Base-by-base conservation (phyloP, 2,329 filamentous ascomycete genomes). In the Penicillium hesseltinei region DNA sequence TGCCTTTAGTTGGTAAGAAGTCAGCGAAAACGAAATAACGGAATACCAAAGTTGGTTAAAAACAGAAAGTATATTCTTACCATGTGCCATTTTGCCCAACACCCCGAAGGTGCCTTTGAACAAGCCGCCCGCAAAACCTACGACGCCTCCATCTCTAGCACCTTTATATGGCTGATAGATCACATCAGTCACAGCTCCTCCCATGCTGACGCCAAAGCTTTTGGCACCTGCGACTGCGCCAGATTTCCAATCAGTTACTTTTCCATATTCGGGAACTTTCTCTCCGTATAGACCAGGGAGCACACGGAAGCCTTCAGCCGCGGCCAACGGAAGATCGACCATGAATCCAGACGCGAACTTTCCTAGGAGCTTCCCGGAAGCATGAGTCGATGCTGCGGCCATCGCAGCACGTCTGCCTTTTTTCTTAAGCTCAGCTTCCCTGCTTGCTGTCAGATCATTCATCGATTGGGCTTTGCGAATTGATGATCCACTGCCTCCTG, bases 281-380 rank as follows among this genome's bases (percentile, higher is more conserved):
- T 75, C 73, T 6, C 75, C 74, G 49, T 75, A 77, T 8, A 77
- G 53, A 23, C 59, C 67, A 0, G 75, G 75, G 1, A 73, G 61
- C 4, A 66, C 66, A 27, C 69, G 68, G 15, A 77, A 59, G 0
- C 74, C 75, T 49, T 77, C 73, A 1, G 75, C 57, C 4, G 69
- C 48, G 0, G 75, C 74, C 5, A 73, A 62, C 0, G 75, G 75
- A 23, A 77, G 53, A 48, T 76, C 73, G 2, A 77, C 69, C 3
- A 73, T 46, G 0, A 66, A 45, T 7, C 73, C 75, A 4, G 62
- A 65, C 3, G 65, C 43, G 27, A 73, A 60, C 13, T 68, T 68
- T 8, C 65, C 67, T 1, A 74, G 39, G 5, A 66, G 57, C 10
- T 66, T 67, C 1, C 61, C 60, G 0, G 63, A 64, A n/a, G 61